Evolutionary conservation across 495 filamentous ascomycete species (phyloP).

Genomic region (Penicillium lagena): DNA sequence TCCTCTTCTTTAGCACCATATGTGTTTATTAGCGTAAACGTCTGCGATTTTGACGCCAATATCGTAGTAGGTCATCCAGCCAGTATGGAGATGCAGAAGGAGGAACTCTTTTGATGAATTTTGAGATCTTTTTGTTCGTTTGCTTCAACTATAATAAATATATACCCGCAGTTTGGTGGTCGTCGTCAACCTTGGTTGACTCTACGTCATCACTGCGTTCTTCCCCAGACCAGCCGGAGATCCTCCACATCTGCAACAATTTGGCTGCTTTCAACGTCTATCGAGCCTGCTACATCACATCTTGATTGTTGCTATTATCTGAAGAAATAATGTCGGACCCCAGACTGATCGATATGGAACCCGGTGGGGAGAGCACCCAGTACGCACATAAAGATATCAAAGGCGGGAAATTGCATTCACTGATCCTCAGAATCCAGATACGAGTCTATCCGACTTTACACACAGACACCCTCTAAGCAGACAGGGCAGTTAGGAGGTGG

Average conservation of each 20-base stretch:
- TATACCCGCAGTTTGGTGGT: background rate
- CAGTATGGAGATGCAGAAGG: too few relatives aligned
- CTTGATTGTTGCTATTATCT: too few relatives aligned
- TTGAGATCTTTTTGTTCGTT: too few relatives aligned
- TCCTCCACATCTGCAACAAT: too few relatives aligned
- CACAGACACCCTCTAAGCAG: conserved; percentile 43
- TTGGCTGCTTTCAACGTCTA: too few relatives aligned
- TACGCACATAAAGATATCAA: conserved; percentile 21
- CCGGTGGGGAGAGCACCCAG: conserved; percentile 60
- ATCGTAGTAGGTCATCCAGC: too few relatives aligned
- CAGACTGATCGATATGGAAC: conserved; percentile 52
- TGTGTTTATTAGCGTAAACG: too few relatives aligned
- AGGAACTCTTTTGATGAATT: too few relatives aligned
- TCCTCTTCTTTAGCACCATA: too few relatives aligned
- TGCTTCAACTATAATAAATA: background rate
- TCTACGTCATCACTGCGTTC: conserved; percentile 15
- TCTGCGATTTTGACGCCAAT: too few relatives aligned
- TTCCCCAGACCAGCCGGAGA: too few relatives aligned
- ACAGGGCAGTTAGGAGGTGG: conserved; percentile 55
- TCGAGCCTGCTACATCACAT: background rate
- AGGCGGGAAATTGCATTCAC: background rate
- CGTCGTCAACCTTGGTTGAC: background rate
- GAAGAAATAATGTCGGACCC: conserved; percentile 21
- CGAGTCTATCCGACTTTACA: conserved; percentile 48
- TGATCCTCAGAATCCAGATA: conserved; percentile 38